Evolutionary conservation across 2,329 filamentous ascomycete species (phyloP).

Genomic region (Epicoccum sorghinum): DNA sequence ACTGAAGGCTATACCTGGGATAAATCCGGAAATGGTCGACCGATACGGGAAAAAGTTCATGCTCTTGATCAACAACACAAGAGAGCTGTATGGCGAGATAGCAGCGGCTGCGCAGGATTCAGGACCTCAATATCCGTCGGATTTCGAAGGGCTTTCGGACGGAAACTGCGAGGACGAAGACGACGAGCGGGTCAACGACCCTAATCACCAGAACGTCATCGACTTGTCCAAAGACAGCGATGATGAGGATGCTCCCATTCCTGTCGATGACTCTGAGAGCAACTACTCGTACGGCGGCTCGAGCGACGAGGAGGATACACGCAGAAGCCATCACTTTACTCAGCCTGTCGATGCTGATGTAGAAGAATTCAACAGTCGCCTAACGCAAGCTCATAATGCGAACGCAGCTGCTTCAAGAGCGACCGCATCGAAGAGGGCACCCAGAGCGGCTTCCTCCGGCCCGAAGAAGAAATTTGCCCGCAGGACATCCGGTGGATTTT

Average conservation of each 20-base stretch:
- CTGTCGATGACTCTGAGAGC: slow-evolving; percentile 23
- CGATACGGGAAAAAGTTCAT: slow-evolving; percentile 67
- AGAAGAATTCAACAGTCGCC: slow-evolving; percentile 36
- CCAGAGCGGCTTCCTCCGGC: slow-evolving; percentile 21
- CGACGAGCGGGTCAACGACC: slow-evolving; percentile 49
- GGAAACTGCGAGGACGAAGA: slow-evolving; percentile 49
- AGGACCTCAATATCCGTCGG: slow-evolving; percentile 20
- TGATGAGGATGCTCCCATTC: slow-evolving; percentile 18
- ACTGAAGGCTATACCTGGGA: slow-evolving; percentile 68
- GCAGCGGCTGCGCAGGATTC: slow-evolving; percentile 23
- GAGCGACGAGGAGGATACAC: slow-evolving; percentile 27
- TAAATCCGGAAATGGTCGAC: slow-evolving; percentile 67
- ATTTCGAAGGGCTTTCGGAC: slow-evolving; percentile 41
- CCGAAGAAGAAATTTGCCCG: slow-evolving; percentile 24
- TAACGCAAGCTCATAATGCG: slow-evolving; percentile 28
- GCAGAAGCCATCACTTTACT: slow-evolving; percentile 40
- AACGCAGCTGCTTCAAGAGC: slow-evolving; percentile 19
- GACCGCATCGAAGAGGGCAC: slow-evolving; percentile 19
- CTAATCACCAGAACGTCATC: slow-evolving; percentile 57
- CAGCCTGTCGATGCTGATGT: slow-evolving; percentile 34
- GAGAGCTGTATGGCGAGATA: slow-evolving; percentile 28
- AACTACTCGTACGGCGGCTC: slow-evolving; percentile 30
- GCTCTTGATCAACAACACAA: slow-evolving; percentile 57
- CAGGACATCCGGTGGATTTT: slow-evolving; percentile 28
- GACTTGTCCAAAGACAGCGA: slow-evolving; percentile 52